Base-by-base conservation (phyloP, 2,329 filamentous ascomycete genomes). In the Aspergillus cejpii region DNA sequence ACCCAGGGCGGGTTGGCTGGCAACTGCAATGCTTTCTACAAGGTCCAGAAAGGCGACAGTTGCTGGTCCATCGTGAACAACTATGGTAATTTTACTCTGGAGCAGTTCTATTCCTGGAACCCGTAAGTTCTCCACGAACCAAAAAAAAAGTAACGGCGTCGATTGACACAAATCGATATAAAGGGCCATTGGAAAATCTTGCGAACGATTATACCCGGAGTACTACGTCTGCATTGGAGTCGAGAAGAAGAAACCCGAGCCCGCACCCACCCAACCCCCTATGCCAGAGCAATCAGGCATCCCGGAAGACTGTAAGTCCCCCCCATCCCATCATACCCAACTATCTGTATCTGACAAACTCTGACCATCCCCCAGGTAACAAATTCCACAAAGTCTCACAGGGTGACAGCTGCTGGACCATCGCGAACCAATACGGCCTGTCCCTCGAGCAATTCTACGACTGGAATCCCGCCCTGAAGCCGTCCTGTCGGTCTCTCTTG, bases 381-480 rank as follows among this genome's bases (percentile, higher is more conserved):
- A 42, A 38, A 12, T 46, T 38, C 39, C 24, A 46, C 19, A 39
- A 36, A 11, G 44, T 46, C 5, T 8, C 6, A 6, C 12, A 23
- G 12, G 44, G 39, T 3, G 44, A 47, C 27, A 31, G 20, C 14
- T 47, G 39, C 17, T 23, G 15, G 21, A 15, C 19, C 15, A 39
- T 46, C 24, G 44, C 39, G 19, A n/a, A 20, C 6, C 15, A 37
- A 15, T 24, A 15, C 20, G 36, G 28, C 12, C 39, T 47, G 19
- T 17, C 39, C 10, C 14, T 39, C 5, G 33, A 33, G 3, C 15
- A 45, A 12, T 45, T 41, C 31, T 41, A 45, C 28, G 7, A 21
- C 4, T 44, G 38, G 41, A 42, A 39, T 20, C 29, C 37, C 15
- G n/a, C 34, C 20, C 20, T 42, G 11, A 31, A 34, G 31, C 31